phyloP scores from a whole-genome alignment of 2,329 filamentous ascomycete species.

The Trichoderma oligosporum region DNA sequence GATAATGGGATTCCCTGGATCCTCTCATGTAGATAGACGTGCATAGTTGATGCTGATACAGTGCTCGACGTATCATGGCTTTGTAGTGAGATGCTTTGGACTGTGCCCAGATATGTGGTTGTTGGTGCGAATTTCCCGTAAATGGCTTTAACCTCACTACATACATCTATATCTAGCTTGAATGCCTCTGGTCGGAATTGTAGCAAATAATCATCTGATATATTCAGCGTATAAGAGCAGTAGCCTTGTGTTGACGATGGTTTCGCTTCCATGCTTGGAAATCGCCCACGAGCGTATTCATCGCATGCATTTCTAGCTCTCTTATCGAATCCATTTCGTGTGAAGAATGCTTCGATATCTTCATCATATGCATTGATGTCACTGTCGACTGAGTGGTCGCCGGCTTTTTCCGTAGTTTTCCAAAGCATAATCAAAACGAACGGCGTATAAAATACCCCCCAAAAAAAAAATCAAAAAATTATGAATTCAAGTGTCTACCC shows the following conservation, averaged over 20 bases:
- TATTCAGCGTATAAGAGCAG: conserved; percentile 48
- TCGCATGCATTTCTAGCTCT: conserved; percentile 24
- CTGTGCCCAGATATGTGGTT: conserved; percentile 37
- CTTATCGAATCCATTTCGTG: conserved; percentile 24
- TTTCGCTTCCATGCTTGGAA: conserved; percentile 30
- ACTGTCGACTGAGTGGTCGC: neutral
- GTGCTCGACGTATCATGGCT: neutral
- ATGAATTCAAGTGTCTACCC: no score
- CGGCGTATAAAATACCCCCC: neutral
- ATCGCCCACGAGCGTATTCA: conserved; percentile 32
- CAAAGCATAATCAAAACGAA: neutral
- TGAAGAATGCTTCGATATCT: conserved; percentile 22
- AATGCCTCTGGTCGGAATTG: conserved; percentile 48
- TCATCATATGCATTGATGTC: neutral
- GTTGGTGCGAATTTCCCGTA: conserved; percentile 43
- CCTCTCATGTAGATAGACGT: conserved; percentile 42
- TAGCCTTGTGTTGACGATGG: conserved; percentile 45
- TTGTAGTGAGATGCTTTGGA: conserved; percentile 22
- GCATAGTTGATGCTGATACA: conserved; percentile 24
- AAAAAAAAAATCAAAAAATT: no score
- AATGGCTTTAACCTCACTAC: conserved; percentile 36
- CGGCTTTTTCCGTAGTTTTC: neutral
- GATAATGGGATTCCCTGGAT: conserved; percentile 41
- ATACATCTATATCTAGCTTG: conserved; percentile 38
- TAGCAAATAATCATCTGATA: conserved; percentile 38